Base-by-base conservation (phyloP, 768 basidiomycete species). In the Lactarius indigo region DNA sequence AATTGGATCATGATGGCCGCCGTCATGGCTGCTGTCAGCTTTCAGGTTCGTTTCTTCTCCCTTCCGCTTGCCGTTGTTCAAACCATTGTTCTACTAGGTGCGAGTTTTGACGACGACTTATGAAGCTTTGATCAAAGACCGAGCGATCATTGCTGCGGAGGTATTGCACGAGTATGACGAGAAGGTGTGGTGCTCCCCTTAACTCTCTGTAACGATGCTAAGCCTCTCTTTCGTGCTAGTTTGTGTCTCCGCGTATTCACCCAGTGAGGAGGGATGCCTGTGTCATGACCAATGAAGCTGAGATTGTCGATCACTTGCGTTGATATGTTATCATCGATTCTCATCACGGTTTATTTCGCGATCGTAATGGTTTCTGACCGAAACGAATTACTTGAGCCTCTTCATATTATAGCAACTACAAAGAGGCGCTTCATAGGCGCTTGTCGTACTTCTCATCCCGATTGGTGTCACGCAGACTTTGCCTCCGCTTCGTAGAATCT, bases 101-200 rank as follows among this genome's bases (percentile, higher is more conserved):
- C 80, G 84, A 61, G 77, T 74, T 12, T 70, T 87, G 68, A 83
- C 79, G 15, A 78, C 79, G 60, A 82, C 84, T 56, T 94, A 89
- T 76, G 83, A 84, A 41, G 79, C 81, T 1, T 74, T 92, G 65
- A 58, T 94, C 20, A 93, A 91, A 73, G 92, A 94, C 78, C 85
- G 82, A 70, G 85, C 82, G 47, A 84, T 91, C 57, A 83, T 94
- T 64, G 83, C 89, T 12, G 84, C 88, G 3, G 92, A 94, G 73
- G 90, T 93, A 20, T 82, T 94, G 83, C 84, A 86, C 72, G 92
- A 94, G 76, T 94, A 94, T 72, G 90, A 94, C 68, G 80, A 86
- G 74, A 85, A 84, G 77, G 92, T 92, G 69, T 44, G 86, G 23
- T 35, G 17, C n/a, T 15, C 64, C 18, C 5, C 15, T 30, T 8